These are phyloP conservation scores for Neopestalotiopsis sp. DNA, from an alignment of 2,329 filamentous ascomycete species.

Conservation along the genomic window DNA sequence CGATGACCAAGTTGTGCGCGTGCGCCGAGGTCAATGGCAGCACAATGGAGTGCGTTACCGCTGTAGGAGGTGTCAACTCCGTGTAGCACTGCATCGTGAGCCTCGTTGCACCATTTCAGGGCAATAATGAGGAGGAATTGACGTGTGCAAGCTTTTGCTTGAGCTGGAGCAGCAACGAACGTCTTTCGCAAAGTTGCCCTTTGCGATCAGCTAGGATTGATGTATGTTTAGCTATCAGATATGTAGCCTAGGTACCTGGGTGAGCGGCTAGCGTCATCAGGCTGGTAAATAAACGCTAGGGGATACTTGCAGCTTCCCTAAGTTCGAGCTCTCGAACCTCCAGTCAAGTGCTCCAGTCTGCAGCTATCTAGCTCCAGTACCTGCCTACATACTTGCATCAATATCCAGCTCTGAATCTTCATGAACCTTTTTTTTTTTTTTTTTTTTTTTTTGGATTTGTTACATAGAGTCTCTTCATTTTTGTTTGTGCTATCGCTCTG, in stretches of 20 bases:
- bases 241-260: not conserved
- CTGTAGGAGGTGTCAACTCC: constrained; percentile 91
- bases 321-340: no score
- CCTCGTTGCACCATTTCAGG: constrained; percentile 34
- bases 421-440: no score
- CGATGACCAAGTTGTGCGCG: constrained; percentile 85
- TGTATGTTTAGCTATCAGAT: constrained; percentile 1
- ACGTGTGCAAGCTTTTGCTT: not conserved
- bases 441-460: no score
- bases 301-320: not conserved
- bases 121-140: constrained; percentile 10
- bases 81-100: constrained; percentile 91
- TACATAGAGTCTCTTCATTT: no score
- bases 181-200: not conserved
- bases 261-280: not conserved
- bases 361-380: no score
- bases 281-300: not conserved
- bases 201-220: not conserved
- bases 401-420: no score
- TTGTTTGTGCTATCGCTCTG: no score
- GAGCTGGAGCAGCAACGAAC: not conserved
- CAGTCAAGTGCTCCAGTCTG: no score
- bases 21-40: constrained; percentile 78
- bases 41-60: constrained; percentile 85
- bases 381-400: no score